Evolutionary conservation across 352 stramenopile species (phyloP).

Genomic region (Phytopythium aichiense): DNA sequence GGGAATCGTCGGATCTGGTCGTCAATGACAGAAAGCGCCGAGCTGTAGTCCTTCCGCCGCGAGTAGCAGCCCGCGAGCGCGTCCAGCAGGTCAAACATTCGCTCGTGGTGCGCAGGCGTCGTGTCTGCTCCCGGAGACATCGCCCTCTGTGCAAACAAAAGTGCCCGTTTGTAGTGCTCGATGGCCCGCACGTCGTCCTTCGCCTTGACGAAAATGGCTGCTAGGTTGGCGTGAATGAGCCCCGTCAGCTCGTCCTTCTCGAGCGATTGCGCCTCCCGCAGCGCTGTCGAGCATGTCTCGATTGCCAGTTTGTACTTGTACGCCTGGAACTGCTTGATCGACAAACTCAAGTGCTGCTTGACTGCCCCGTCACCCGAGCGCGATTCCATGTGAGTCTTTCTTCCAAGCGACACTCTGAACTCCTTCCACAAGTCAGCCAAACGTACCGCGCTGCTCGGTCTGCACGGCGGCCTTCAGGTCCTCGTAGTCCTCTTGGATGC

Average conservation of each 20-base stretch:
- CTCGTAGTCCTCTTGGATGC: conserved; percentile 50
- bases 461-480: conserved; percentile 38
- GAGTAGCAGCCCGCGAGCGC: conserved; percentile 50
- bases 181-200: conserved; percentile 56
- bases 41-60: conserved; percentile 46
- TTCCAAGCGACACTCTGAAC: not conserved
- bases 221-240: conserved; percentile 63
- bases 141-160: conserved; percentile 29
- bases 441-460: conserved; percentile 34
- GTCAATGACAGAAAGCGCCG: conserved; percentile 46
- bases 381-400: not conserved
- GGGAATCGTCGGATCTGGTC: conserved; percentile 46
- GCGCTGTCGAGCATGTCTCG: conserved; percentile 35
- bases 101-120: conserved; percentile 34
- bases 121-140: conserved; percentile 14
- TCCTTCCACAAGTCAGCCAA: not conserved
- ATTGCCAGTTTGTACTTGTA: conserved; percentile 51
- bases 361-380: conserved; percentile 15
- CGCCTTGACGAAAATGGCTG: conserved; percentile 46
- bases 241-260: conserved; percentile 59
- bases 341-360: conserved; percentile 44
- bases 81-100: conserved; percentile 57
- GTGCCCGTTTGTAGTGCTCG: conserved; percentile 55
- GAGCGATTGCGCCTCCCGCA: conserved; percentile 47
- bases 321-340: conserved; percentile 58